phyloP scores from a whole-genome alignment of 495 filamentous ascomycete genomes.

The Eremomyces bilateralis region DNA sequence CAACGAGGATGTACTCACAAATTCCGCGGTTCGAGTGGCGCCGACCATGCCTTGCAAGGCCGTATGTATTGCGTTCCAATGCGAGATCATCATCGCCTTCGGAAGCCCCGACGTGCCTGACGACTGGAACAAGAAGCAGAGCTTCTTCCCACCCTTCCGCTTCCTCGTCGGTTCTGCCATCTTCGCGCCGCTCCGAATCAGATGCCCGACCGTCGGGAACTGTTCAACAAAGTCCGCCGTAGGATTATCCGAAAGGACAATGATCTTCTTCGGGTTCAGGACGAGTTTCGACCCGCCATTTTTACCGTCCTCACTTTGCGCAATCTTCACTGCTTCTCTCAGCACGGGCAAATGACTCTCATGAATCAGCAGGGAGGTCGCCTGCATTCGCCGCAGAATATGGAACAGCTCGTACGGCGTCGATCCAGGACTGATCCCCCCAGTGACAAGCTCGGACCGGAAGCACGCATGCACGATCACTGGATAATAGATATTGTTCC shows the following conservation, averaged over 20 bases:
- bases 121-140: slow-evolving; percentile 7
- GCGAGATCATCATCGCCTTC: slow-evolving; percentile 7
- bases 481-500: slow-evolving; percentile 7
- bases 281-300: slow-evolving; percentile 1
- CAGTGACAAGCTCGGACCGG: slow-evolving; percentile 6
- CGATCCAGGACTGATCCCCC: slow-evolving; percentile 6
- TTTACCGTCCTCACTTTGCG: slow-evolving; percentile 3
- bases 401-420: slow-evolving; percentile 7
- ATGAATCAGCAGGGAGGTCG: slow-evolving; percentile 4
- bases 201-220: slow-evolving; percentile 2
- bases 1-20: too few species aligned
- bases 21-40: slow-evolving; percentile 2
- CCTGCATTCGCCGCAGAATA: slow-evolving; percentile 6
- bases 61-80: slow-evolving; percentile 5
- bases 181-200: slow-evolving; percentile 2
- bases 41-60: slow-evolving; percentile 6
- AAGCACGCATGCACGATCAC: slow-evolving; percentile 8
- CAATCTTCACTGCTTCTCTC: slow-evolving; percentile 4
- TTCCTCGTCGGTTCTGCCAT: slow-evolving; percentile 3
- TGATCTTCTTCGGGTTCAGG: slow-evolving; percentile 4
- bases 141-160: slow-evolving; percentile 5
- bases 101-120: slow-evolving; percentile 6
- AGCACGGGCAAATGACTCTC: slow-evolving; percentile 5
- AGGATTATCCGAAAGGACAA: slow-evolving; percentile 5
- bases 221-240: slow-evolving; percentile 1